Base-by-base conservation (phyloP, 1,139 yeast genomes). In the Kurtzmaniella quercitrusa region DNA sequence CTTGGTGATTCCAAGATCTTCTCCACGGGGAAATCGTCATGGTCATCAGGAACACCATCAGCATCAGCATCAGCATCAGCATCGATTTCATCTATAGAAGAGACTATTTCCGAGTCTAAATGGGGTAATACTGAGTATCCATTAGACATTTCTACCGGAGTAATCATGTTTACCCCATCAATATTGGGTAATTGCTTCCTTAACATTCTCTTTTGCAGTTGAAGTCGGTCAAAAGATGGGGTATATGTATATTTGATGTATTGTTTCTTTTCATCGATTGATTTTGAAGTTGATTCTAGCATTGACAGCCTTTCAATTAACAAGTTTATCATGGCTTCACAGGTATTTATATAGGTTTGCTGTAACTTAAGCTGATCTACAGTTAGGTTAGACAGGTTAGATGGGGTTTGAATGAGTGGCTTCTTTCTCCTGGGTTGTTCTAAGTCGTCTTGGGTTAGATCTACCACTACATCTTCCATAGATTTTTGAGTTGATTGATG, bases 201-300 rank as follows among this genome's bases (percentile, higher is more conserved):
- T 8, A 43, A 14, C 4, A 31, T 34, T 11, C 11, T 25, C 31
- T 43, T 43, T 23, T 41, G 33, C 19, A 10, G 14, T 39, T 38
- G 41, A 14, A 65, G 46, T 2, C 43, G 40, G 2, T 46, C 42
- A 38, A 62, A 51, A 37, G 55, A 45, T 0, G 65, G 63, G 10
- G 51, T 51, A 42, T 59, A 62, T 17, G 56, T 54, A n/a, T 47
- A 47, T 19, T 45, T 43, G 19, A 62, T 55, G 51, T 64, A 63
- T 21, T 53, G 50, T 33, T 59, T 54, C 45, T 68, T 68, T 11
- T 60, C 63, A 45, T 67, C 72, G 8, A 63, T 49, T 2, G 73
- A 65, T 11, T 66, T 58, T n/a, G 68, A 60, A 1, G 71, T 60
- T 4, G 71, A 66, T 46, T 66, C 71, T 42, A 58, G 65, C 5